Evolutionary conservation across 1,284 basidiomycete species (phyloP), one percentile per base, ranked within the genome.

Genomic region (Apiotrichum sp.): DNA sequence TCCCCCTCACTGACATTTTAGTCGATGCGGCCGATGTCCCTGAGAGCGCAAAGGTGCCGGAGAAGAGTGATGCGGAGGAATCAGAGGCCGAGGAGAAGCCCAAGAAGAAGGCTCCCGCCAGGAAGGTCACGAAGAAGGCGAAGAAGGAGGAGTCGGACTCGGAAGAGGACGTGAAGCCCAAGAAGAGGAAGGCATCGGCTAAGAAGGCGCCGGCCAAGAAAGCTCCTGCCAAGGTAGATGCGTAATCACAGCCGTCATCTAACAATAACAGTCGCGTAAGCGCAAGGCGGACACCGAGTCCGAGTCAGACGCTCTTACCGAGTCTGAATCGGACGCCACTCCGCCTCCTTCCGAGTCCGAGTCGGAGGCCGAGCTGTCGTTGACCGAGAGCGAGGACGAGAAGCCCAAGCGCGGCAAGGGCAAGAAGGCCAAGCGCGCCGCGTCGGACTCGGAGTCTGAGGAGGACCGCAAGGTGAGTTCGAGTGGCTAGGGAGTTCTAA

Each of bases 1-100:
- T 22, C 22, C 22, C 22, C 22, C 22, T 22, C 22, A 22, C 22
- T 22, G 22, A 22, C 22, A 22, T 22, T 22, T 22, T 22, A 41
- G 86, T 91, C 50, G 87, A 83, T 10, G 83, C 85, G 14, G 88
- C 85, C 62, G 89, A 91, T 65, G 82, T 90, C 34, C 88, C 89
- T 2, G 84, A 83, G 36, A 6, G n/a, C 14, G 38, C 11, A 31
- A 47, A 52, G 48, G 47, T 49, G 10, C 7, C 44, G 6, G 10
- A 38, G 10, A 40, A 49, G 36, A 38, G 44, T 55, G 56, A 38
- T 29, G 45, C 56, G 52, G 42, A 47, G 33, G 50, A 55, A 6
- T 56, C 61, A 35, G 52, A 55, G 16, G 57, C 48, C 16, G 72
- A 70, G 38, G 55, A 55, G 22, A 41, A 41, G 40, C 40, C 40